Base-by-base conservation (phyloP, 495 filamentous ascomycete species). In the Amorphotheca resinae region DNA sequence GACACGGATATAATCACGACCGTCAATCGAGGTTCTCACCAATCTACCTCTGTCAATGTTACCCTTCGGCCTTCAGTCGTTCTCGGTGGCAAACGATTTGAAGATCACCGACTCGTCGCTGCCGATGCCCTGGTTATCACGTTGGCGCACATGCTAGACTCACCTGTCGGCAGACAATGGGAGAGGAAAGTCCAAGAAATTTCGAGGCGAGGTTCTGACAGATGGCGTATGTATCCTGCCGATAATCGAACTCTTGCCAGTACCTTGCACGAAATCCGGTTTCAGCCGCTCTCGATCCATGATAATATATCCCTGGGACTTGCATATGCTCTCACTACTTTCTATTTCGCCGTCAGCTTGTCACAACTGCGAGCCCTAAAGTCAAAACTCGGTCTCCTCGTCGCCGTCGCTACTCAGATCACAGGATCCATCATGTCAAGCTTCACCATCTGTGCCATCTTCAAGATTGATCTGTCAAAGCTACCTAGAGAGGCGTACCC, bases 101-200 rank as follows among this genome's bases (percentile, higher is more conserved):
- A 72, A 20, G 68, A 78, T 45, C 64, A 72, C 9, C 61, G 63
- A 28, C 64, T 86, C 16, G 60, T 73, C 6, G 77, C 77, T 6
- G 80, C 76, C 0, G 81, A 86, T 59, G 79, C 81, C 9, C 63
- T 86, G 17, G 81, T 86, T 35, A 76, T 86, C 46, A 84, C 78
- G 30, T 58, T 84, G 20, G 70, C 84, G 44, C 78, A 84, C 55
- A 69, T 59, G 30, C 61, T 70, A 22, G 65, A 76, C 38, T 75
- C 76, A 1, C 68, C 64, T 8, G 61, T 77, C 9, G 77, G 72
- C 5, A 58, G 57, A 31, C 52, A 72, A 35, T 84, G 81, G 81
- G 66, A 79, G 38, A 56, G 60, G 43, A 69, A 63, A 30, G 65
- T 68, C 3, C 54, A 61, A 44, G 44, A 59, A 28, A 57, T 84